Conservation (phyloP, 805 yeast species). For the Lipomyces kockii region DNA sequence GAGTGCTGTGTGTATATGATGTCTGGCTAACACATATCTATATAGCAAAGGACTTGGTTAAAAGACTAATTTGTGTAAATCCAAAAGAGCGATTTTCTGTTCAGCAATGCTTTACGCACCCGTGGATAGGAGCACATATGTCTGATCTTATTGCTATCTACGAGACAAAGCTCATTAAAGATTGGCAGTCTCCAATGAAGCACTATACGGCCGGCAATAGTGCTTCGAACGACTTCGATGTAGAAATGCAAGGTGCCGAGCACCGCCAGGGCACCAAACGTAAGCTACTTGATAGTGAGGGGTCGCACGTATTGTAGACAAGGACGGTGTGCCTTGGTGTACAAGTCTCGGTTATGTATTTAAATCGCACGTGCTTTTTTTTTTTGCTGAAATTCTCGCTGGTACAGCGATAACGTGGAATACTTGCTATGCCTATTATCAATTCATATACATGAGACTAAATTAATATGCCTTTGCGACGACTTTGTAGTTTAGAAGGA, state of each 20-base stretch:
- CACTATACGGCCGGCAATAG: background rate
- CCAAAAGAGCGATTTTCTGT: constrained; percentile 48
- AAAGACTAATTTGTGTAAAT: constrained; percentile 49
- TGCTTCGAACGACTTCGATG: background rate
- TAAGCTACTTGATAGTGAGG: background rate
- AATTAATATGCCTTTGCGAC: no score
- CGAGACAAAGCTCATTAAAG: constrained; percentile 28
- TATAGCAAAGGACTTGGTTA: constrained; percentile 55
- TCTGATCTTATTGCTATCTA: constrained; percentile 49
- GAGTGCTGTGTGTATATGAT: background rate
- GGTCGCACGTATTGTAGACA: background rate
- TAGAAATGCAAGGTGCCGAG: background rate
- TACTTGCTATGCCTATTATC: background rate
- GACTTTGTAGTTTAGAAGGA: no score
- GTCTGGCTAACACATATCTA: constrained; percentile 27
- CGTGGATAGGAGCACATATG: constrained; percentile 55
- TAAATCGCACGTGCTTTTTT: background rate
- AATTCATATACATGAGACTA: background rate
- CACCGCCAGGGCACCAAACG: background rate
- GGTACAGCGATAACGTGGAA: background rate
- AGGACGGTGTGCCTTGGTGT: no score
- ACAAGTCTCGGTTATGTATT: background rate
- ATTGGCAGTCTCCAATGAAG: constrained; percentile 25
- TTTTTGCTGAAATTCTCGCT: background rate
- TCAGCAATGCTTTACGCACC: constrained; percentile 50